phyloP scores from a whole-genome alignment of 306 rosid species.

The Rosa chinensis region DNA sequence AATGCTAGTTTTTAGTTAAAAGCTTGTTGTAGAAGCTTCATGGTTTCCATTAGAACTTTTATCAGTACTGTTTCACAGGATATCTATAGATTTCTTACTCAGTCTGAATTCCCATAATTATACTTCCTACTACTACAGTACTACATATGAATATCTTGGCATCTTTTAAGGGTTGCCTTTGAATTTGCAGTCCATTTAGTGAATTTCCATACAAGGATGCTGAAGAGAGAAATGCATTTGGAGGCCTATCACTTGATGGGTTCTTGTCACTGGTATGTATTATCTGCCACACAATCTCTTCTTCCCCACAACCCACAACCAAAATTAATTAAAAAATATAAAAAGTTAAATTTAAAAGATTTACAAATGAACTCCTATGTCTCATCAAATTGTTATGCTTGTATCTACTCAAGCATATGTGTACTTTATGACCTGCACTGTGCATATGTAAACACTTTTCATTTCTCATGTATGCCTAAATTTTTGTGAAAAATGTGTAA shows the following conservation, averaged over 20 bases:
- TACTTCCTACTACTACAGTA: too few relatives aligned
- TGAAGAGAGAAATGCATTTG: slow-evolving; percentile 76
- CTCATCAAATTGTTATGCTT: background rate
- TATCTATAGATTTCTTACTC: too few relatives aligned
- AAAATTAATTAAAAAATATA: background rate
- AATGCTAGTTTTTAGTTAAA: slow-evolving; percentile 13
- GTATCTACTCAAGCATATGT: background rate
- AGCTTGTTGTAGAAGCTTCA: slow-evolving; percentile 1
- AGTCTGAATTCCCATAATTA: too few relatives aligned
- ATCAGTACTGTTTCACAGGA: background rate
- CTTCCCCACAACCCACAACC: background rate
- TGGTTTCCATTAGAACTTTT: background rate
- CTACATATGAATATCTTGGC: slow-evolving; percentile 12
- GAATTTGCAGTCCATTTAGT: slow-evolving; percentile 66
- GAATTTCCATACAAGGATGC: slow-evolving; percentile 72
- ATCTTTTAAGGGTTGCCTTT: slow-evolving; percentile 27
- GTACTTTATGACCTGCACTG: background rate
- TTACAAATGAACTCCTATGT: background rate
- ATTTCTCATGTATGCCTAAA: slow-evolving; percentile 5
- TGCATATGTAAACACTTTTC: background rate
- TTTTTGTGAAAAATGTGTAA: slow-evolving; percentile 11
- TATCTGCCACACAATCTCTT: background rate
- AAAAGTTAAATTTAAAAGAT: background rate
- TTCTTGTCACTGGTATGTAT: slow-evolving; percentile 59
- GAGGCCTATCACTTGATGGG: slow-evolving; percentile 79